Evolutionary conservation across 2,329 filamentous ascomycete species (phyloP).

Genomic region (Cryphonectria japonica): DNA sequence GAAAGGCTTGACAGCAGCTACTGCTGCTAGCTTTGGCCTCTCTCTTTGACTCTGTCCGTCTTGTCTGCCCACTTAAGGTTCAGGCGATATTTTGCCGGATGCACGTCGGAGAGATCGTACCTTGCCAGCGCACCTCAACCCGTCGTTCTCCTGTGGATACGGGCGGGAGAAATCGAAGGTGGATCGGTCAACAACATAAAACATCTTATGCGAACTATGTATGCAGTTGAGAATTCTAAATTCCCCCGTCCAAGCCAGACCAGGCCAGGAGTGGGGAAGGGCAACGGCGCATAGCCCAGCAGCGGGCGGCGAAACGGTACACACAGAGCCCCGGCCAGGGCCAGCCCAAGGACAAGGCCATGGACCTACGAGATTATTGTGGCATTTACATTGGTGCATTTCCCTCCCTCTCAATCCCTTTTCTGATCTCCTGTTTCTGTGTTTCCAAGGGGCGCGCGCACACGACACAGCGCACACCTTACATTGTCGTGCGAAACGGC

Average conservation of each 20-base stretch:
- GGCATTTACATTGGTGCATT: neutral
- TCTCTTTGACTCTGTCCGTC: neutral
- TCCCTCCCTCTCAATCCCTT: neutral
- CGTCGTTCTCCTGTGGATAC: conserved; percentile 8
- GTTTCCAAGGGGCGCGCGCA: neutral
- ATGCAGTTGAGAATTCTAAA: conserved; percentile 4
- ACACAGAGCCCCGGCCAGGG: neutral
- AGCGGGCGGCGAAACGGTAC: neutral
- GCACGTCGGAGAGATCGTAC: conserved; percentile 12
- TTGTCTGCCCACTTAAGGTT: neutral
- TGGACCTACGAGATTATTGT: neutral
- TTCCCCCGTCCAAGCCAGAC: neutral
- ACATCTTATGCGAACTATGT: conserved; percentile 2
- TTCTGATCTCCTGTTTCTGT: neutral
- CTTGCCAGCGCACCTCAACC: neutral
- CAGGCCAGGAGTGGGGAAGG: too few species aligned
- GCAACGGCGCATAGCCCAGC: too few species aligned
- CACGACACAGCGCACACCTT: too few species aligned
- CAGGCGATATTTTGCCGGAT: conserved; percentile 2
- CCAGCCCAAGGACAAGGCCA: neutral
- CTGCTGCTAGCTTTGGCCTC: neutral
- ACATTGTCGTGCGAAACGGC: neutral
- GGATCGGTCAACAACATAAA: conserved; percentile 15
- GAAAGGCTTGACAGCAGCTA: neutral
- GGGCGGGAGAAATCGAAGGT: neutral